Evolutionary conservation across 441 rosid genomes (phyloP).

Genomic region (Syzygium malaccense): DNA sequence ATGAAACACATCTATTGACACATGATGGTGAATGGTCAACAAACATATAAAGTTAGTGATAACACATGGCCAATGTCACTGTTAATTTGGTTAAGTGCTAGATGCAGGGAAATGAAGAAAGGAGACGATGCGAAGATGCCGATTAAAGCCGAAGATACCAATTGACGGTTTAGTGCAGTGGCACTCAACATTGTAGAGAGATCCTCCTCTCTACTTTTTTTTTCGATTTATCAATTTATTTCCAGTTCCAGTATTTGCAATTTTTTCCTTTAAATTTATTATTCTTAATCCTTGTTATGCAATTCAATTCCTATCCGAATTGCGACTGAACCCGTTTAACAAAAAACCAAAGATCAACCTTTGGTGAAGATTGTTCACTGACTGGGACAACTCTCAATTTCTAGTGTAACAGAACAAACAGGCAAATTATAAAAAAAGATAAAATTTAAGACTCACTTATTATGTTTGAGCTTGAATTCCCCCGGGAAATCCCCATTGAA

Average conservation of each 20-base stretch:
- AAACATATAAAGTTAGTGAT: not conserved
- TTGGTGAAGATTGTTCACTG: not conserved
- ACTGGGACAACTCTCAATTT: not conserved
- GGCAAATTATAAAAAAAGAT: not conserved
- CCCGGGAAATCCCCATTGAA: slow-evolving; percentile 27
- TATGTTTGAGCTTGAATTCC: slow-evolving; percentile 39
- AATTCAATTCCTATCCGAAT: not conserved
- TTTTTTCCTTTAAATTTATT: not conserved
- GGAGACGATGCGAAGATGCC: not conserved
- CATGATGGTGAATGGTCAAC: not conserved
- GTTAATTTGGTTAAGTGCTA: not conserved
- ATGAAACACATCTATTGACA: not conserved
- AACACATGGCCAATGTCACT: not conserved
- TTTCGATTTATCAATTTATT: not conserved
- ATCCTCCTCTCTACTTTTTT: not conserved
- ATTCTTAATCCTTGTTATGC: not conserved
- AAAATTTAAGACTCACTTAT: slow-evolving; percentile 30
- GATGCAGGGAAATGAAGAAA: not conserved
- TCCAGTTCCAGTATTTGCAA: not conserved
- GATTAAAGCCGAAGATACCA: not conserved
- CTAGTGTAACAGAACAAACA: not conserved
- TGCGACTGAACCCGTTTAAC: not conserved
- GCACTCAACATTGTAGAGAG: not conserved
- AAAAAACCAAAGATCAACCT: not conserved
- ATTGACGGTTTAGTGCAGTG: not conserved